Conservation (phyloP, 306 rosid species). For the Cucumis cinereus region DNA sequence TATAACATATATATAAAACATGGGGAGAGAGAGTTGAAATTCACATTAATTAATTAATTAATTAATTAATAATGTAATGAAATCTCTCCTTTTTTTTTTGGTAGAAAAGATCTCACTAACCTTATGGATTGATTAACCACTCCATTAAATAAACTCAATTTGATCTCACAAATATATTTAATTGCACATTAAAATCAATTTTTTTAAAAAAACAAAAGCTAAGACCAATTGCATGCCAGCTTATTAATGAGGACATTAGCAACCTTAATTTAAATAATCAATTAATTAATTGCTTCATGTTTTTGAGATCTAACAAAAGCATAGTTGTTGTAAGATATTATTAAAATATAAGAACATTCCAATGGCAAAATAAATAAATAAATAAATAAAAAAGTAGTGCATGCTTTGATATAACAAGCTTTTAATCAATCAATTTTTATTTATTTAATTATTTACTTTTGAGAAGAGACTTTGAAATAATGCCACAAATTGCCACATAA, state of each 20-base stretch:
- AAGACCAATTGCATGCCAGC: slow-evolving; percentile 1
- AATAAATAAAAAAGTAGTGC: neutral
- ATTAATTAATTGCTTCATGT: neutral
- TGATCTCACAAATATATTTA: neutral
- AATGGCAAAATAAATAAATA: neutral
- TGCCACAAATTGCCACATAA: neutral
- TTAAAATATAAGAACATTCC: neutral
- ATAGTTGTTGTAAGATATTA: neutral
- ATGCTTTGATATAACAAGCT: neutral
- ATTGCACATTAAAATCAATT: neutral
- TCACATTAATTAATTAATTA: neutral
- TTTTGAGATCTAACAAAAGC: neutral
- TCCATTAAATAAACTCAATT: neutral
- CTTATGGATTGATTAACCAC: neutral
- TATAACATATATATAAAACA: neutral
- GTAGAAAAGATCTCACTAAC: neutral
- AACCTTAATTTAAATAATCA: neutral
- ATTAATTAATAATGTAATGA: neutral
- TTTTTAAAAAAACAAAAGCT: neutral
- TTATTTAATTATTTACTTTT: neutral
- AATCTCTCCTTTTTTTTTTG: neutral
- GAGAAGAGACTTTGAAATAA: neutral
- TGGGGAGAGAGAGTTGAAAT: neutral
- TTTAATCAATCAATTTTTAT: neutral
- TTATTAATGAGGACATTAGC: neutral